Evolutionary conservation across 306 rosid genomes (phyloP), one percentile per base, ranked within the genome.

Genomic region (Medicago ruthenica): DNA sequence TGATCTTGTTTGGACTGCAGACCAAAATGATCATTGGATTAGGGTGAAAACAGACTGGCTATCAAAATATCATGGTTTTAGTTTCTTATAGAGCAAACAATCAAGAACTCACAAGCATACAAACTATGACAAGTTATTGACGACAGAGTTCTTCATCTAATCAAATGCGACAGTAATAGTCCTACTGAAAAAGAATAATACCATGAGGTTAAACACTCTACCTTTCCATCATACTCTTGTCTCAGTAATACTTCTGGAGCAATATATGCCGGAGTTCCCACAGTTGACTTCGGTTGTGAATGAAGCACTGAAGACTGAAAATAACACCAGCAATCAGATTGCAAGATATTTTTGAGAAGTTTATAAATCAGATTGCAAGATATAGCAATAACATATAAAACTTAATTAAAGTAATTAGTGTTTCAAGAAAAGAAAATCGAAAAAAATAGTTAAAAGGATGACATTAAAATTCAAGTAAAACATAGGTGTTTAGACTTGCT

Each of bases 141-240:
- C 58, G 16, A 40, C 10, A 67, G 20, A 73, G 53, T 62, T 62
- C 68, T 50, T 58, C 71, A 24, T 60, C 18, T 73, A 34, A 62
- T 44, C 54, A 79, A 67, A 61, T 70, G 48, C 20, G 70, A 18
- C 9, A n/a, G 62, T 21, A 18, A 48, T 21, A 67, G 24, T 67
- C 61, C 13, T 5, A 78, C 17, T 14, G 41, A 34, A 51, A 83
- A 54, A 57, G 64, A 79, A 70, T 24, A 36, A 68, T 44, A 51
- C 50, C 37, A 68, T 34, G 18, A 54, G 53, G 77, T 45, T 21
- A 22, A 71, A 66, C 44, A 12, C 39, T 70, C 79, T 83, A 95
- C 98, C 97, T 92, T 92, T 83, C 97, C 98, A 82, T 94, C 98
- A 80, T 92, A 95, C 85, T 90, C 91, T 83, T 90, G 88, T 88